These are phyloP conservation scores for Bassia scoparia DNA, from an alignment of 148 eudicot species.

Conservation along the genomic window DNA sequence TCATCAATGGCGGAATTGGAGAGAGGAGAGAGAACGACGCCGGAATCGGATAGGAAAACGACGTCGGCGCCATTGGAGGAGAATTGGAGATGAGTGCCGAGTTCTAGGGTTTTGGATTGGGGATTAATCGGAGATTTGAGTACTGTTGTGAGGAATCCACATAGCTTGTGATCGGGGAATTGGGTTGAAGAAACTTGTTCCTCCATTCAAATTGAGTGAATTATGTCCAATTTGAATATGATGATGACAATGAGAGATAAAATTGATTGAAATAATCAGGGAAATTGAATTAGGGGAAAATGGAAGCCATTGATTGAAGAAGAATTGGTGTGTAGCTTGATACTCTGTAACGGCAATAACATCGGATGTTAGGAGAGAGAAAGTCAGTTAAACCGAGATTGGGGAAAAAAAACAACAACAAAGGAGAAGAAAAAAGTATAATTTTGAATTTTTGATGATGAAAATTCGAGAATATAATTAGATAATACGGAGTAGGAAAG, in stretches of 20 bases:
- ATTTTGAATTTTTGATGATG: too few relatives aligned
- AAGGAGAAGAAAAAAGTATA: too few relatives aligned
- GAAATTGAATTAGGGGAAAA: too few relatives aligned
- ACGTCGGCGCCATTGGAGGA: constrained; percentile 28
- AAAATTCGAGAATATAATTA: too few relatives aligned
- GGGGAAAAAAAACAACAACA: too few relatives aligned
- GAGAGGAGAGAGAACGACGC: constrained; percentile 32
- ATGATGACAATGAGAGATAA: background rate
- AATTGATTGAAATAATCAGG: too few relatives aligned
- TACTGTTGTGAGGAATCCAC: constrained; percentile 55
- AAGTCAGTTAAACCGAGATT: too few relatives aligned
- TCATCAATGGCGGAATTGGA: background rate
- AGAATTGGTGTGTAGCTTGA: too few relatives aligned
- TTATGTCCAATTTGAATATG: background rate
- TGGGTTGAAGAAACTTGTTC: constrained; percentile 25
- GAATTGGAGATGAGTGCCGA: constrained; percentile 33
- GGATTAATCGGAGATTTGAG: constrained; percentile 20
- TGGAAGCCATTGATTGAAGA: too few relatives aligned
- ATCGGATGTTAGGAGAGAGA: too few relatives aligned
- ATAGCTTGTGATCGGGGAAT: constrained; percentile 51
- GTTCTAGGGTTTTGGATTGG: constrained; percentile 29
- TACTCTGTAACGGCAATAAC: too few relatives aligned
- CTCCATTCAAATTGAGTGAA: constrained; percentile 7
- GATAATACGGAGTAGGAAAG: too few relatives aligned
- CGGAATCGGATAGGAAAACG: constrained; percentile 37